Conservation (phyloP, 257 asterid genomes). For the Solanum clarkiae region DNA sequence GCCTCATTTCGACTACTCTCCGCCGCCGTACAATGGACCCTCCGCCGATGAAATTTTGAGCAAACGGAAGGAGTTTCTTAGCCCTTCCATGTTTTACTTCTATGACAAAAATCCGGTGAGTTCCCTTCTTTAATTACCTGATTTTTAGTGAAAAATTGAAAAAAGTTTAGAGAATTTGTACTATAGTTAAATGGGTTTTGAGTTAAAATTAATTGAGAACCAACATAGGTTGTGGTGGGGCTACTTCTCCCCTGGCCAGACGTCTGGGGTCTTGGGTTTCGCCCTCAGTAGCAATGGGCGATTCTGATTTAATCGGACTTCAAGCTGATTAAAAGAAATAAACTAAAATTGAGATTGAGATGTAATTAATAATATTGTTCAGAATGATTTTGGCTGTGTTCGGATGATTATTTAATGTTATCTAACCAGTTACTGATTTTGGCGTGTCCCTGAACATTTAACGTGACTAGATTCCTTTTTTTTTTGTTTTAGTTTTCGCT, state of each 20-base stretch:
- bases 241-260: rapidly evolving
- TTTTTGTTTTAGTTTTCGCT: background rate
- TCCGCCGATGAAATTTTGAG: constrained; percentile 47
- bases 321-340: no score
- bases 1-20: constrained; percentile 85
- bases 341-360: background rate
- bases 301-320: background rate
- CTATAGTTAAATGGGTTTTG: background rate
- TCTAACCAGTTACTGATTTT: background rate
- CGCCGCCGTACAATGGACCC: constrained; percentile 85
- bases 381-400: background rate
- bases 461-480: background rate
- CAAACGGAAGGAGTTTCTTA: constrained; percentile 57
- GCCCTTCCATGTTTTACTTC: constrained; percentile 80
- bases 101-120: constrained; percentile 51
- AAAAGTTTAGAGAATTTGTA: background rate
- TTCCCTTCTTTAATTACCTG: background rate
- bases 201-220: background rate
- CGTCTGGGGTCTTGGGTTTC: no score
- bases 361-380: background rate
- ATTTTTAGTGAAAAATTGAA: background rate
- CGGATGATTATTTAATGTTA: background rate
- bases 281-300: no score
- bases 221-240: rapidly evolving
- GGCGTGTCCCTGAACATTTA: background rate